Base-by-base conservation (phyloP, 73 alveolate genomes). In the Paramecium biaurelia region DNA sequence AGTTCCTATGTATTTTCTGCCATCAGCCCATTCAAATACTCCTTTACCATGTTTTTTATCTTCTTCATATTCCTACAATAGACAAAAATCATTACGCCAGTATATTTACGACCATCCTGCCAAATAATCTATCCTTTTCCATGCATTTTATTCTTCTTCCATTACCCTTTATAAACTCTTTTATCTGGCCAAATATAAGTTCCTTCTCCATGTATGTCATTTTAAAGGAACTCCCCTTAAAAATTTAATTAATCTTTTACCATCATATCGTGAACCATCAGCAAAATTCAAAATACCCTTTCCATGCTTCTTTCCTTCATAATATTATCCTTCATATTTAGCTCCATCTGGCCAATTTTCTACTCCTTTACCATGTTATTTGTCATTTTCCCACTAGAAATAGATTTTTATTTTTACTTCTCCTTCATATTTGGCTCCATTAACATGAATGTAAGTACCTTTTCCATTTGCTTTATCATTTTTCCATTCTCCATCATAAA, bases 341-440 rank as follows among this genome's bases (percentile, higher is more conserved):
- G 93, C 94, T 1, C 94, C 94, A 43, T 86, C 95, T 34, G 89
- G 43, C 98, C 98, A 95, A 11, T 37, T 84, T 92, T 95, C 95
- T 6, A 72, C 42, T 30, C 98, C 98, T 20, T 53, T 68, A 8
- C 98, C 98, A 67, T 95, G 90, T 68, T 95, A 93, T 74, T 63
- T 68, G 85, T 89, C 74, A 85, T 74, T 59, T 5, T 32, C 56
- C 87, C 87, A 74, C 87, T 74, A 74, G 14, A 14, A 74, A 70
- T 70, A 70, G 28, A 15, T 4, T 47, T 47, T 45, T 15, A 12
- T 0, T 47, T n/a, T 15, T 92, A 93, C 94, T 85, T 92, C 92
- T 43, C 99, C 99, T 85, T 42, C 96, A 92, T 96, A 96, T 58
- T 90, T 95, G 8, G 98, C 98, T 14, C 98, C 98, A 76, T 97